phyloP scores from a whole-genome alignment of 208 protist genomes.

The Wallacemonas sp. region DNA sequence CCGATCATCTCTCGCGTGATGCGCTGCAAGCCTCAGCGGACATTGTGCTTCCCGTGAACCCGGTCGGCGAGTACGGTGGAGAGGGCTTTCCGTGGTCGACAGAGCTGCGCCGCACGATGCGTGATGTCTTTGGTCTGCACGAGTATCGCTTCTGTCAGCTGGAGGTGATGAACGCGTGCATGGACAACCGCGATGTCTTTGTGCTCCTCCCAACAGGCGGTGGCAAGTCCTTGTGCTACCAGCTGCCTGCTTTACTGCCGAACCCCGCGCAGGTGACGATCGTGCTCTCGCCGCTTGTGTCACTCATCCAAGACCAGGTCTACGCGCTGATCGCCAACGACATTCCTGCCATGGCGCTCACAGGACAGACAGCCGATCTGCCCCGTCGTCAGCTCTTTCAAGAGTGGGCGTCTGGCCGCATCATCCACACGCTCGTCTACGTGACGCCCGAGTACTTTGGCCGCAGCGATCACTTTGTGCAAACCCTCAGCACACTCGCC shows the following conservation, averaged over 20 bases:
- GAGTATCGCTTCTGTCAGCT: slow-evolving; percentile 92
- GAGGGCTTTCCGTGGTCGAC: slow-evolving; percentile 81
- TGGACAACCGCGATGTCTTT: slow-evolving; percentile 92
- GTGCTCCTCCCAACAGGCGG: slow-evolving; percentile 95
- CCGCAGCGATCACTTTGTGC: slow-evolving; percentile 73
- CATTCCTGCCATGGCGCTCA: slow-evolving; percentile 80
- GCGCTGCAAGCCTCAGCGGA: slow-evolving; percentile 35
- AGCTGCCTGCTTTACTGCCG: slow-evolving; percentile 91
- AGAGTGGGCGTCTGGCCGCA: slow-evolving; percentile 57
- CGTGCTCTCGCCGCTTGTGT: slow-evolving; percentile 96
- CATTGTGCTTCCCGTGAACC: slow-evolving; percentile 72
- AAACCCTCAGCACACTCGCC: slow-evolving; percentile 47
- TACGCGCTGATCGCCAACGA: slow-evolving; percentile 79
- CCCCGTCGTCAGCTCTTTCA: slow-evolving; percentile 60
- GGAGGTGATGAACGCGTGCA: slow-evolving; percentile 94
- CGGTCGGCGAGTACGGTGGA: slow-evolving; percentile 57
- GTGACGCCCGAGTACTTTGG: slow-evolving; percentile 91
- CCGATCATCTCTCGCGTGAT: slow-evolving; percentile 37
- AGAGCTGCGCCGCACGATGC: slow-evolving; percentile 86
- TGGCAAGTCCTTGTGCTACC: slow-evolving; percentile 97
- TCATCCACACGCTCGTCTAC: slow-evolving; percentile 79
- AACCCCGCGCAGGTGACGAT: slow-evolving; percentile 85
- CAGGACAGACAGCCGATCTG: slow-evolving; percentile 68
- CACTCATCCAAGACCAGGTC: slow-evolving; percentile 97
- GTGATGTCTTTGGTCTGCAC: slow-evolving; percentile 88